Evolutionary conservation across 768 basidiomycete species (phyloP), one percentile per base, ranked within the genome.

Genomic region (Suillus subalutaceus): DNA sequence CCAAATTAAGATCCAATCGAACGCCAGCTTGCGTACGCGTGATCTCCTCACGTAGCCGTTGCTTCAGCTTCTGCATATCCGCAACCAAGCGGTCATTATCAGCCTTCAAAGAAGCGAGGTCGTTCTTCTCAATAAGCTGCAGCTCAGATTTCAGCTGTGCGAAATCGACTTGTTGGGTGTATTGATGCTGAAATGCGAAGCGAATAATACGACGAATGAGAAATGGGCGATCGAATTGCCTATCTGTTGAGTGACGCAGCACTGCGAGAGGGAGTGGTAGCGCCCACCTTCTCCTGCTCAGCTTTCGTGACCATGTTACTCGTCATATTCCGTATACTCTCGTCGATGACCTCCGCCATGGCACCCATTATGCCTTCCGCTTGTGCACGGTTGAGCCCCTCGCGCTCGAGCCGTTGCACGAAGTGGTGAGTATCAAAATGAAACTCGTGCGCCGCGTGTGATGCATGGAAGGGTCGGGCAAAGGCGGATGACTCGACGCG

Each of bases 351-450:
- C 72, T 96, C 94, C 15, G 95, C 93, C 86, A 99, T 92, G 9
- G 96, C 94, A 56, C 90, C 85, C 96, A 99, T 97, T 74, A 99
- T 92, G 4, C 97, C 97, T 75, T 98, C 95, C 0, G 97, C 96
- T 79, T 98, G 97, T 26, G 88, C 88, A 20, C 94, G 86, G 69
- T 91, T 94, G 68, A 99, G 79, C 0, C 97, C 97, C 73, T 97
- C 92, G 66, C 87, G 84, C 77, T 96, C 93, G 64, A 99, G 81
- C 43, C 94, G 89, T 77, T 94, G 90, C 46, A 98, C 95, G 74
- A 97, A 97, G 68, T 93, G 91, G 74, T 97, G 94, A 1, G 96
- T 98, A 75, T 99, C 97, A 70, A 99, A 98, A 75, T 96, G 95
- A 74, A 92, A 93, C 76, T 86, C 81, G 48, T 72, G 66, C 5